phyloP scores from a whole-genome alignment of 2,329 filamentous ascomycete genomes.

The Claviceps sp. region DNA sequence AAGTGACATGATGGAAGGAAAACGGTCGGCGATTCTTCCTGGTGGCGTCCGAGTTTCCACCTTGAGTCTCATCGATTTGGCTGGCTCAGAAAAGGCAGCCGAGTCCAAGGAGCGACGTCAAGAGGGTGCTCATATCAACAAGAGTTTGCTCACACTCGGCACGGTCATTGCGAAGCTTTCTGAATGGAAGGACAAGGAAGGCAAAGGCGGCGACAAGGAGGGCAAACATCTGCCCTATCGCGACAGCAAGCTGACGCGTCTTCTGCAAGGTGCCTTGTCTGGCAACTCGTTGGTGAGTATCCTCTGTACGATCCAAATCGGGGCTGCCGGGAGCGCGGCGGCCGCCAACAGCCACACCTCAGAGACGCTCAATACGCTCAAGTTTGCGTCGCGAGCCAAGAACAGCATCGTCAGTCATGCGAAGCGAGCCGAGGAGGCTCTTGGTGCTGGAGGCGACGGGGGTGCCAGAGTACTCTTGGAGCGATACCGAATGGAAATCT shows the following conservation, averaged over 20 bases:
- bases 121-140: constrained; percentile 97
- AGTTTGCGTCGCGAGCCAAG: constrained; percentile 91
- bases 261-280: constrained; percentile 84
- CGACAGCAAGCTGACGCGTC: constrained; percentile 89
- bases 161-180: constrained; percentile 93
- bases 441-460: constrained; percentile 68
- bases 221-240: constrained; percentile 89
- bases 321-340: constrained; percentile 59
- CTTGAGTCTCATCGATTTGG: constrained; percentile 87
- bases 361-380: constrained; percentile 90
- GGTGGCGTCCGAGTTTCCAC: constrained; percentile 94
- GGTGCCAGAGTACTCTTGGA: constrained; percentile 80
- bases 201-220: constrained; percentile 62
- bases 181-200: constrained; percentile 71
- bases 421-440: constrained; percentile 83
- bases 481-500: constrained; percentile 86
- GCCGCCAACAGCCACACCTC: constrained; percentile 61
- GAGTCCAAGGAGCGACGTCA: constrained; percentile 88
- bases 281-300: constrained; percentile 94
- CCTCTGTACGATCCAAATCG: constrained; percentile 88
- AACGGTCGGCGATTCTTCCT: constrained; percentile 57
- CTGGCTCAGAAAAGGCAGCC: constrained; percentile 89
- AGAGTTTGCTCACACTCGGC: constrained; percentile 85
- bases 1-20: constrained; percentile 27
- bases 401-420: constrained; percentile 97